Conservation (phyloP, 2,329 filamentous ascomycete genomes). For the Penicillium hesseltinei region DNA sequence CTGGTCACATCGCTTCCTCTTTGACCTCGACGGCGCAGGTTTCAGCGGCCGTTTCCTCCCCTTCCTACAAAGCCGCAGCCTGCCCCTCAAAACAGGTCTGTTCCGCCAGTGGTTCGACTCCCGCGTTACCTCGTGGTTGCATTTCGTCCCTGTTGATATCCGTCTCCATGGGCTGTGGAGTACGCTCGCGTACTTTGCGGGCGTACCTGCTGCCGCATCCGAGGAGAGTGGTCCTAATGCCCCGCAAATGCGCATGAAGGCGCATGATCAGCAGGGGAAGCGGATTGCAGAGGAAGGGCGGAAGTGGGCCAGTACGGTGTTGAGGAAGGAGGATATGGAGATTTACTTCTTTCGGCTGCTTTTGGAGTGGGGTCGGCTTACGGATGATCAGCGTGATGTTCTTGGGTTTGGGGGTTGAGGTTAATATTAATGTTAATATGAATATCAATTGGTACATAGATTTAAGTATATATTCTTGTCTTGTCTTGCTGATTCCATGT, state of each 20-base stretch:
- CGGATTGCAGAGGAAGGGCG: constrained; percentile 66
- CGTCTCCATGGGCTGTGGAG: constrained; percentile 72
- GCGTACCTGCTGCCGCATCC: constrained; percentile 38
- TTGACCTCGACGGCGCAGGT: constrained; percentile 67
- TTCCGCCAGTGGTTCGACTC: constrained; percentile 80
- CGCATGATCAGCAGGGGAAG: constrained; percentile 54
- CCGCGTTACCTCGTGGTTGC: constrained; percentile 70
- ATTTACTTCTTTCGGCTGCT: constrained; percentile 76
- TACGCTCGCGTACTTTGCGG: constrained; percentile 71
- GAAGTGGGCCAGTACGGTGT: constrained; percentile 62
- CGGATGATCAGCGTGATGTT: constrained; percentile 59
- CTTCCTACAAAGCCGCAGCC: constrained; percentile 63
- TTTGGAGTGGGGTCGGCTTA: constrained; percentile 71
- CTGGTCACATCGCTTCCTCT: constrained; percentile 66
- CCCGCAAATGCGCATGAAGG: constrained; percentile 49
- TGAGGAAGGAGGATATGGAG: constrained; percentile 73
- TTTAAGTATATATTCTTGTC: background rate
- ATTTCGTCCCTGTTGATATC: constrained; percentile 75
- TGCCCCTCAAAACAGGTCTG: constrained; percentile 68
- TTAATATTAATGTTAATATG: constrained; percentile 7
- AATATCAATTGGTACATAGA: background rate
- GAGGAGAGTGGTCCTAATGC: constrained; percentile 39
- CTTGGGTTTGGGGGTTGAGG: constrained; percentile 40
- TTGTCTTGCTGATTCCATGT: background rate
- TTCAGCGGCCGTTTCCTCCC: constrained; percentile 66